Evolutionary conservation across 2,329 filamentous ascomycete species (phyloP).

Genomic region (Ceratocystis cubensis): DNA sequence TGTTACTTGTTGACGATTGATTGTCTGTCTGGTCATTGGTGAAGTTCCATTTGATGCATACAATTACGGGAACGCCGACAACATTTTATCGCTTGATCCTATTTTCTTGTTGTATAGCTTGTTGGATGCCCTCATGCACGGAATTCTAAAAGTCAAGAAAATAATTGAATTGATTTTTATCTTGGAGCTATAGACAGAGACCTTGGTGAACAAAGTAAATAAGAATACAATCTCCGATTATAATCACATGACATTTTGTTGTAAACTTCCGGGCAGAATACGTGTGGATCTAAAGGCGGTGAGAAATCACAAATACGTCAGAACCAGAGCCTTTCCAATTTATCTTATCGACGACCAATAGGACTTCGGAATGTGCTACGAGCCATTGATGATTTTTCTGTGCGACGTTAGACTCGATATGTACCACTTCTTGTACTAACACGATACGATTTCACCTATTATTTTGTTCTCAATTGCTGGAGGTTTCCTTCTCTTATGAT

Average conservation of each 20-base stretch:
- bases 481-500: not conserved
- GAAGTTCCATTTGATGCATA: not conserved
- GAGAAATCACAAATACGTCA: not conserved
- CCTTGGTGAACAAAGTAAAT: not conserved
- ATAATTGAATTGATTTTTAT: not conserved
- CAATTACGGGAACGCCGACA: not conserved
- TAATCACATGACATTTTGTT: not conserved
- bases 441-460: not conserved
- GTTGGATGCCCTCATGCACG: not conserved
- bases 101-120: not conserved
- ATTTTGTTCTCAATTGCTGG: not conserved
- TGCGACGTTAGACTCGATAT: not conserved
- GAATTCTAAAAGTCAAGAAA: not conserved
- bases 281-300: not conserved
- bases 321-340: not conserved
- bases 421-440: no score
- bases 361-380: not conserved
- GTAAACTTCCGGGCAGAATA: not conserved
- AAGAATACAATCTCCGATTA: not conserved
- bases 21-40: not conserved
- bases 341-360: conserved; percentile 19
- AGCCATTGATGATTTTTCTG: conserved; percentile 9
- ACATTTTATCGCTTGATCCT: not conserved
- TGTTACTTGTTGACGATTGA: conserved; percentile 8
- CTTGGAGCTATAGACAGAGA: not conserved